Base-by-base conservation (phyloP, 2,329 filamentous ascomycete genomes). In the Rutstroemia sp. region DNA sequence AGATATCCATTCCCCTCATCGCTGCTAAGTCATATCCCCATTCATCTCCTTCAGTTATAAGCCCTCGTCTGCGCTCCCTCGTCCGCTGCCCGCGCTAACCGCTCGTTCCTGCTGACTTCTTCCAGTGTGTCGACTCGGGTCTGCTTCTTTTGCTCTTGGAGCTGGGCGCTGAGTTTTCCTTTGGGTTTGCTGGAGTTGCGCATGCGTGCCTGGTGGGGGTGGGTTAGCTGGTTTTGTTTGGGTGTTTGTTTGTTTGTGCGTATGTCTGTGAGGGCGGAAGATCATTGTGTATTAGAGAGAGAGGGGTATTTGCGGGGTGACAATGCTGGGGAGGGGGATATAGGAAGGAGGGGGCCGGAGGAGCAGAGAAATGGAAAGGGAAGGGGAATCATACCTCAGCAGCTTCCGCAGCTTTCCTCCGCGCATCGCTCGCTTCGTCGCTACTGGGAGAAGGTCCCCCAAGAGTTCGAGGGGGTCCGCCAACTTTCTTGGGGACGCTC, bases 61-160 rank as follows among this genome's bases (percentile, higher is more conserved):
- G 73, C 77, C 65, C 81, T 75, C 37, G 79, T 74, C 63, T 81
- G 73, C 2, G 77, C 76, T 19, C 75, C 80, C 47, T 79, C 77
- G 69, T 95, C 89, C 8, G 85, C 82, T 61, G 91, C 83, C 54
- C 89, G 78, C n/a, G 52, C 38, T 44, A 59, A 60, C 52, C 83
- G 73, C 67, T 91, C 88, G 56, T 85, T 78, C 53, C 78, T 75
- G 68, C 88, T 90, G 4, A 77, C 80, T 62, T 87, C 79, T 61
- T 84, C 83, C 49, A 96, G 74, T 1, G 83, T 85, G 59, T 87
- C 83, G 37, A 74, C 77, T 55, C 83, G 79, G 9, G 87, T 90
- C 74, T 89, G 83, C 65, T 82, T 84, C 74, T 87, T 89, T 73
- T 95, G 88, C 37, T 84, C 84, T 55, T 85, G 80, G 14, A 96